phyloP scores from a whole-genome alignment of 1,284 basidiomycete genomes.

The Stygiomarasmius scandens region DNA sequence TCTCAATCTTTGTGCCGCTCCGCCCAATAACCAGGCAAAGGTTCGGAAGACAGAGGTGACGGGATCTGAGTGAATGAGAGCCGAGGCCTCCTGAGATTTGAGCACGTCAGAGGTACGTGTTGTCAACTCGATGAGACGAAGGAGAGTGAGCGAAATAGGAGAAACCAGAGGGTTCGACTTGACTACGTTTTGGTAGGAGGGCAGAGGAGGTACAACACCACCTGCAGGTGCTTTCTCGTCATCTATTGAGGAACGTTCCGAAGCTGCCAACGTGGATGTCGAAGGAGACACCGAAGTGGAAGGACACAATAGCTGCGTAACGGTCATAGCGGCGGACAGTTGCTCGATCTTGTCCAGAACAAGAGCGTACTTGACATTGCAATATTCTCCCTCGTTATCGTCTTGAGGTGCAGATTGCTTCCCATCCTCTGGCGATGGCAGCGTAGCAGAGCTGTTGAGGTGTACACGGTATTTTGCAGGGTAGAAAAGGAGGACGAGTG shows the following conservation, averaged over 20 bases:
- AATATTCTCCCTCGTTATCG: conserved; percentile 33
- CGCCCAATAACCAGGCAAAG: conserved; percentile 57
- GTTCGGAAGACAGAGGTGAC: conserved; percentile 81
- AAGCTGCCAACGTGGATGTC: conserved; percentile 3
- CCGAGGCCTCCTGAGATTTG: conserved; percentile 74
- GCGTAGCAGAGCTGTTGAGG: conserved; percentile 10
- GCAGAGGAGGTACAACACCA: background rate
- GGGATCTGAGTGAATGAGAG: conserved; percentile 75
- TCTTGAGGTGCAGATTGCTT: conserved; percentile 16
- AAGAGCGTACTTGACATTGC: conserved; percentile 70
- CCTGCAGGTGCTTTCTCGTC: conserved; percentile 20
- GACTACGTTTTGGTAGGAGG: conserved; percentile 11
- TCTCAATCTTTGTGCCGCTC: background rate
- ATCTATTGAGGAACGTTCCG: conserved; percentile 13
- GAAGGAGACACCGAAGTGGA: conserved; percentile 17
- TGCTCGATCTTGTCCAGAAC: conserved; percentile 90
- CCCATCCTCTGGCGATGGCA: conserved; percentile 11
- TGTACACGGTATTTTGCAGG: conserved; percentile 56
- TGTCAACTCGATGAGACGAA: conserved; percentile 88
- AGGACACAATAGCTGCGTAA: conserved; percentile 60
- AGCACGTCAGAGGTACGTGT: conserved; percentile 87
- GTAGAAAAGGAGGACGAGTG: conserved; percentile 78
- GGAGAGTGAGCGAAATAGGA: conserved; percentile 62
- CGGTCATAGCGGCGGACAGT: conserved; percentile 69
- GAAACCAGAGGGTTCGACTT: conserved; percentile 8